Base-by-base conservation (phyloP, 495 filamentous ascomycete genomes). In the Podospora didyma region DNA sequence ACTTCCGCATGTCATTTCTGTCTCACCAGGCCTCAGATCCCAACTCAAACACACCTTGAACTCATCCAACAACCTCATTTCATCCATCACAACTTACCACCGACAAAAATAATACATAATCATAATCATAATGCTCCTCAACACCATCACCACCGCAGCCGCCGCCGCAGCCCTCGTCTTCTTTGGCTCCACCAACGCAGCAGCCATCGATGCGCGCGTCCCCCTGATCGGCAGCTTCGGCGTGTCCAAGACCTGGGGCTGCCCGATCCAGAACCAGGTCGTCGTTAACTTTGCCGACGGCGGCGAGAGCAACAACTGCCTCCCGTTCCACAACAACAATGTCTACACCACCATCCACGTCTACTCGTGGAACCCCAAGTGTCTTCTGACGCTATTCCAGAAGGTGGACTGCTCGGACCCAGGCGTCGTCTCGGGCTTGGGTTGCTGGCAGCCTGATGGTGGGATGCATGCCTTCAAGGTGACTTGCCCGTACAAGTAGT, bases 361-460 rank as follows among this genome's bases (percentile, higher is more conserved):
- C 14, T 22, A 46, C 21, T 45, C 26, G 26, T 45, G 39, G 28
- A 37, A 53, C 6, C 34, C 51, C 39, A 45, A 19, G 51, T 53
- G 51, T 19, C 51, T 44, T 16, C 20, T 53, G 12, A 53, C 51
- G 14, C 34, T 53, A 12, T 53, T 23, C 37, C 21, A 24, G 20
- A 45, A 34, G 37, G 24, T 24, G 20, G 3, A 53, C 51, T 53
- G 51, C 51, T 53, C 51, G 5, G 51, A 46, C 20, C 12, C 3
- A 3, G 51, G 51, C 7, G 41, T 53, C 9, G 51, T 53, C 1
- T 24, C 21, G 12, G 51, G 51, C 17, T 11, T 35, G 4, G 51
- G 51, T 14, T 53, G 51, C 51, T 53, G 51, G 51, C 21, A 10
- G 21, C 51, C 51, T 12, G 51, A 53, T 20, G 51, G 51, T 16